Base-by-base conservation (phyloP, 148 eudicot genomes). In the Oxyria digyna region DNA sequence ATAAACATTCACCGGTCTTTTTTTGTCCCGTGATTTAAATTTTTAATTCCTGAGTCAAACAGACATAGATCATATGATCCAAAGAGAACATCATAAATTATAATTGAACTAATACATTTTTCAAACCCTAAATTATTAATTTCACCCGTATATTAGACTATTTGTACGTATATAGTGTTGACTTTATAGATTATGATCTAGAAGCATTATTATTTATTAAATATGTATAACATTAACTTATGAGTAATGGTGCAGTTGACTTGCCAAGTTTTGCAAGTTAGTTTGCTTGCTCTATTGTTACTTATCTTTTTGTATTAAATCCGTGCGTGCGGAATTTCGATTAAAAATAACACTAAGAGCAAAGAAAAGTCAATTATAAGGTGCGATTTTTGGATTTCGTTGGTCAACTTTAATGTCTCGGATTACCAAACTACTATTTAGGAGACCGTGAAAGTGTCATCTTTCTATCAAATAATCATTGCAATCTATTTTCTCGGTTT, bases 211-310 rank as follows among this genome's bases (percentile, higher is more conserved):
- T 59, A 14, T 0, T 29, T 29, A 27, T 5, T 29, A 15, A 29
- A 14, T 59, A 26, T 29, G 15, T 14, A 27, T 29, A 59, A 59
- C 65, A 31, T 15, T 13, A 59, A 59, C 37, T 59, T 59, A 31
- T 31, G 37, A 59, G 4, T 38, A 38, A 59, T 59, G 65, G 65
- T 59, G 65, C 65, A 59, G 65, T 59, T 59, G 65, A 59, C 65
- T 59, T 59, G 65, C 65, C 65, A 15, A 59, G 38, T 59, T 59
- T 59, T 59, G 65, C 65, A 59, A 59, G 65, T 59, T 59, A 59
- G 65, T 12, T 59, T 59, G 65, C 65, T 29, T 59, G 65, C 38
- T 59, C 65, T 59, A 57, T 38, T 29, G 20, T 31, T 59, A 29
- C 15, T 14, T n/a, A n/a, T n/a, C 10, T 10, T 29, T 29, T 31